Base-by-base conservation (phyloP, 2,329 filamentous ascomycete species). In the Monosporascus sp. region DNA sequence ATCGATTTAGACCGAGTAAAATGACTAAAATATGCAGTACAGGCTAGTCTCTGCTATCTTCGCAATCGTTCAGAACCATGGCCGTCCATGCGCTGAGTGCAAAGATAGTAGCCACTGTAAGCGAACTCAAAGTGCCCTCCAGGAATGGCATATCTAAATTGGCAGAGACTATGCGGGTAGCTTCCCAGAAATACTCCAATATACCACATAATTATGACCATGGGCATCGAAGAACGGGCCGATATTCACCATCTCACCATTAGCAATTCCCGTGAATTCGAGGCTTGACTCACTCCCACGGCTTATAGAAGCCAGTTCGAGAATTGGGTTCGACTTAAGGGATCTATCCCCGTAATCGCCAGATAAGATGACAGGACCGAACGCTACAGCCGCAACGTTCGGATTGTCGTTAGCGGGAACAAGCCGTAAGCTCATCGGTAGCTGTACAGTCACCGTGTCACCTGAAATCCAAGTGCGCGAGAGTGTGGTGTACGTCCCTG, bases 381-480 rank as follows among this genome's bases (percentile, higher is more conserved):
- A 80, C 0, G 75, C 74, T 11, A 79, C 46, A 0, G 77, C 76
- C 2, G 72, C 75, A 2, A 79, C 52, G 3, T 48, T 62, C 3
- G 61, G 46, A 34, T 79, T 68, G 50, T 81, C 77, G 51, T 79
- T 79, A n/a, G 78, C 74, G 0, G 70, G 54, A 1, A 80, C 59
- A 0, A 68, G 68, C 5, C 70, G 67, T 0, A 79, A 60, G 15
- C 60, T 62, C 74, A 79, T 78, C 0, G 75, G 76, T 3, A 80
- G 60, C n/a, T 62, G 68, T 5, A 80, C 59, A 0, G 64, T 67
- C 3, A 80, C 69, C 0, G 47, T 65, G 53, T 80, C 77, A 2
- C 72, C 74, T 0, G 70, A 66, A 0, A 38, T 57, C 78, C 77
- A 81, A 0, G 61, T 59, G 1, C 75, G 67, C 15, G 65, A 60